Conservation (phyloP, 106 monocot genomes). For the Amphibolis antarctica region DNA sequence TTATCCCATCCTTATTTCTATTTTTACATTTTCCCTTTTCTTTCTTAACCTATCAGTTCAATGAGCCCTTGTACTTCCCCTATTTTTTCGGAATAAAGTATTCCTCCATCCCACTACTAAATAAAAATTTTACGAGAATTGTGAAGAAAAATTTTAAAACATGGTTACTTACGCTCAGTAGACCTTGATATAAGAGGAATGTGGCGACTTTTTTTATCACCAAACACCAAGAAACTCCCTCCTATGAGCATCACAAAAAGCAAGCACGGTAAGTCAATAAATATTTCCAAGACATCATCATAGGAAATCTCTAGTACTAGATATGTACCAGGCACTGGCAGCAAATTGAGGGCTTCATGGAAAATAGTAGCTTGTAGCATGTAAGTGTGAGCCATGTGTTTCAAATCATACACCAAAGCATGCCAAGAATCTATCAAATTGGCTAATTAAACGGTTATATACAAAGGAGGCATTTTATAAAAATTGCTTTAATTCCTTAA, state of each 20-base stretch:
- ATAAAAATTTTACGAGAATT: too few relatives aligned
- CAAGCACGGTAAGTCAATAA: constrained; percentile 11
- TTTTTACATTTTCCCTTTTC: too few relatives aligned
- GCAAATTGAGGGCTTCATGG: constrained; percentile 46
- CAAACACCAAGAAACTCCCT: constrained; percentile 11
- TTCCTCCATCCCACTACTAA: too few relatives aligned
- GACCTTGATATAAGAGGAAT: constrained; percentile 57
- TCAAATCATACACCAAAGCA: constrained; percentile 56
- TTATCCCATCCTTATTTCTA: too few relatives aligned
- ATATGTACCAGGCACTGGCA: constrained; percentile 25
- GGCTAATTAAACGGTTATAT: not conserved
- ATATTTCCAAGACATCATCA: not conserved
- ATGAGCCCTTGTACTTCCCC: too few relatives aligned
- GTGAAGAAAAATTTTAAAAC: too few relatives aligned
- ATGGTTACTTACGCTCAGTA: constrained; percentile 67
- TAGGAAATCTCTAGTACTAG: not conserved
- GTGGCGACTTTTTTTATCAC: constrained; percentile 50
- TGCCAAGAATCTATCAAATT: constrained; percentile 31
- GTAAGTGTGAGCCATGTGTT: constrained; percentile 30
- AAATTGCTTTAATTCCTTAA: not conserved
- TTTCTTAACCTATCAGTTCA: too few relatives aligned
- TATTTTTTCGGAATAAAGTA: too few relatives aligned
- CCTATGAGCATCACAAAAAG: too few relatives aligned
- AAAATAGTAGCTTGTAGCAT: constrained; percentile 72
- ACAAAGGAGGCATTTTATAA: too few relatives aligned